Percentiles rank a stretch among this genome's conserved stretches.
Conservation (phyloP, 129 eudicot genomes). For the Cynara cardunculus region DNA sequence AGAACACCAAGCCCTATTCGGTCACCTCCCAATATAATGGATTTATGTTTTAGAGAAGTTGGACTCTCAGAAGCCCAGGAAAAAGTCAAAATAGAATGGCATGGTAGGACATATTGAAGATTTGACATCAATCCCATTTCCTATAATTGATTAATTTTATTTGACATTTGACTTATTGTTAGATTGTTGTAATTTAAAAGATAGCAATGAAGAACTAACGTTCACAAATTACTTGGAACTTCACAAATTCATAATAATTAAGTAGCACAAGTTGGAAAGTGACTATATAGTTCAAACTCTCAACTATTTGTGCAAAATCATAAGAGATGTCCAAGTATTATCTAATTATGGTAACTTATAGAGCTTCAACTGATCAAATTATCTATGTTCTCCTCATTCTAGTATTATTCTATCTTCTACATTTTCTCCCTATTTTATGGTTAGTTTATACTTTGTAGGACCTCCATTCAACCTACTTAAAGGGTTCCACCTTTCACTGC, state of each 20-base stretch:
- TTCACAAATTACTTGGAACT: background rate
- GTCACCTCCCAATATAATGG: background rate
- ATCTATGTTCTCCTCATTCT: background rate
- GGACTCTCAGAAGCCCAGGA: background rate
- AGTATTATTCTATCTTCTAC: background rate
- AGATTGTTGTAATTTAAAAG: background rate
- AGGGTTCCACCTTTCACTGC: background rate
- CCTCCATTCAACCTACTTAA: background rate
- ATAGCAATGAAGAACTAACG: background rate
- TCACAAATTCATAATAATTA: too few relatives aligned
- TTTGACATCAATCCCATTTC: background rate
- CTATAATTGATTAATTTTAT: background rate
- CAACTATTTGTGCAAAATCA: background rate
- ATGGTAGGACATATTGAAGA: background rate
- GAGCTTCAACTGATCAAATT: background rate
- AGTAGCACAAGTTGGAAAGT: background rate
- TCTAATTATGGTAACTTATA: background rate
- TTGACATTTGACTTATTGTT: background rate
- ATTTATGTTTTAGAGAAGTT: background rate
- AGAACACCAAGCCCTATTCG: background rate
- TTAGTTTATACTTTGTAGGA: background rate
- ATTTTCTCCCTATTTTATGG: background rate
- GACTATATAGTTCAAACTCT: background rate
- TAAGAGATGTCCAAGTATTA: background rate
- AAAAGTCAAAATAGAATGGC: background rate